Evolutionary conservation across 2,329 filamentous ascomycete genomes (phyloP), one percentile per base, ranked within the genome.

Genomic region (Arachnopeziza araneosa): DNA sequence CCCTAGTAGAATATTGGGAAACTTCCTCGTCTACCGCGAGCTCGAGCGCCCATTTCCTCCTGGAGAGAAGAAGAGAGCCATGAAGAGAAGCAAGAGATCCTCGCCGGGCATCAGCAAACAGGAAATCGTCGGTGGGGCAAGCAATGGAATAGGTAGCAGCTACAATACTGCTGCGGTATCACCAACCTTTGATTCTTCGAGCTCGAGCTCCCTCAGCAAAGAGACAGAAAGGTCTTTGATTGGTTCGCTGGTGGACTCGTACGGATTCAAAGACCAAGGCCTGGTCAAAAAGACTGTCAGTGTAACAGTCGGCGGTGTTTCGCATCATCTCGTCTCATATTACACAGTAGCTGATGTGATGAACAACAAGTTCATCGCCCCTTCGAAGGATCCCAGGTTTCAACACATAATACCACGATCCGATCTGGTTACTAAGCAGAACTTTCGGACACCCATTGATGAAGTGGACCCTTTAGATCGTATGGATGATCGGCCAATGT

Each of bases 11-110:
- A 95, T 98, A 1, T 96, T 95, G 0, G 95, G 95, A 56, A 98
- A 95, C 77, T 99, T 99, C 74, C 77, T 99, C 60, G 97, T 95
- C 1, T 99, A 99, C 72, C 85, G 95, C 30, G 95, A 99, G 73
- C 97, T 99, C 90, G 95, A 98, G 75, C 93, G 93, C 88, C 73
- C 87, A 89, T 93, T 93, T 66, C 86, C 88, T 1, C 88, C 90
- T 0, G 90, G 90, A 7, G 89, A 93, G 77, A 95, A 93, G 80
- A 95, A 95, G 74, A 82, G 88, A 53, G 90, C 90, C 0, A 86
- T 88, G 75, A 93, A 91, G 74, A 87, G 87, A 67, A 82, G 80
- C 60, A 85, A 80, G 65, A 74, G 66, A 60, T 69, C 66, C 19
- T 30, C 36, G 36, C 66, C 60, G 7, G 69, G 68, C 2, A 69